Conservation (phyloP, 768 basidiomycete species). For the Neoboletus subvelutipes region DNA sequence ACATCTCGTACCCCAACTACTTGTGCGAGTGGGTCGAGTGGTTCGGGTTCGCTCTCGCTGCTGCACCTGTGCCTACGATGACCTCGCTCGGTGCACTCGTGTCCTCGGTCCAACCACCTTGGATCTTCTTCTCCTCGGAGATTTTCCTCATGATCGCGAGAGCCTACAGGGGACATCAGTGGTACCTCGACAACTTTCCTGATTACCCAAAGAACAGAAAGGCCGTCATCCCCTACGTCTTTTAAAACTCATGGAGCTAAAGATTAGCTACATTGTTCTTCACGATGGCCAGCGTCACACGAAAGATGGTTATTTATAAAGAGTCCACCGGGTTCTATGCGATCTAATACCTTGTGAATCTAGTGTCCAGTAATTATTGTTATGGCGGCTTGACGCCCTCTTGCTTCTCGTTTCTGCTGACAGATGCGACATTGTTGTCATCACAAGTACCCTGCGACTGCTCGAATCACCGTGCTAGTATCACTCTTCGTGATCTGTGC, state of each 20-base stretch:
- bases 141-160: conserved; percentile 78
- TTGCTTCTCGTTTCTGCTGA: neutral
- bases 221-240: conserved; percentile 75
- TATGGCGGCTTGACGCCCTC: too few relatives aligned
- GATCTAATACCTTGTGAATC: neutral
- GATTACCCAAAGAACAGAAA: conserved; percentile 81
- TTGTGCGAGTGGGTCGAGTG: conserved; percentile 96
- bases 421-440: neutral
- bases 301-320: neutral
- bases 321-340: too few relatives aligned
- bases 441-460: neutral
- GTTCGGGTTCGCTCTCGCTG: conserved; percentile 81
- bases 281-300: neutral
- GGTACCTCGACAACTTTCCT: conserved; percentile 80
- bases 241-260: conserved; percentile 36
- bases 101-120: conserved; percentile 62
- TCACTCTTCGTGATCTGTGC: neutral
- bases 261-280: neutral
- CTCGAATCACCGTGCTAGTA: neutral
- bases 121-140: conserved; percentile 75
- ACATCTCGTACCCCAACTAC: conserved; percentile 91
- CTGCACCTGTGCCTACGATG: conserved; percentile 47
- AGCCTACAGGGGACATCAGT: conserved; percentile 76
- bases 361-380: neutral
- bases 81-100: conserved; percentile 39